Conservation (phyloP, 495 filamentous ascomycete genomes). For the Penicillium nucicola region DNA sequence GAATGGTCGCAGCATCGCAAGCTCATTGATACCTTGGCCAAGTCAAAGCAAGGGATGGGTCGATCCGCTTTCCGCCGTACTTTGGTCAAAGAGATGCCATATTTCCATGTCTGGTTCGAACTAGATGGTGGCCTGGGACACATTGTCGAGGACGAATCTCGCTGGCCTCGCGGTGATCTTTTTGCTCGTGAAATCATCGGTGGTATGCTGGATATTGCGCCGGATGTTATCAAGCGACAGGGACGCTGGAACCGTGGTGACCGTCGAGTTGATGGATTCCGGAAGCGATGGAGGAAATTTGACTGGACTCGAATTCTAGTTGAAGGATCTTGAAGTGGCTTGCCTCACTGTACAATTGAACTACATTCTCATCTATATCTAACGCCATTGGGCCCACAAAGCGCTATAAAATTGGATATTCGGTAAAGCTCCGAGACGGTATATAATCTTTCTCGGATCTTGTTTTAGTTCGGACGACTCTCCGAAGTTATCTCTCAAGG, state of each 20-base stretch:
- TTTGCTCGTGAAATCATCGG: constrained; percentile 92
- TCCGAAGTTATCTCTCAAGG: no score
- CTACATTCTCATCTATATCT: no score
- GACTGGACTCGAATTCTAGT: constrained; percentile 90
- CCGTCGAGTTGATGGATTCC: constrained; percentile 72
- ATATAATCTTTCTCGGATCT: no score
- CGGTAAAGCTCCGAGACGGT: no score
- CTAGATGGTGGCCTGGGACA: constrained; percentile 91
- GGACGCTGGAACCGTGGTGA: constrained; percentile 81
- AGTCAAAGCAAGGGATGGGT: constrained; percentile 67
- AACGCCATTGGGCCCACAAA: no score
- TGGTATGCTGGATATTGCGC: constrained; percentile 84
- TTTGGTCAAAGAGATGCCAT: constrained; percentile 95
- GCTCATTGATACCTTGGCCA: constrained; percentile 81
- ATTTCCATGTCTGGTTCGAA: constrained; percentile 96
- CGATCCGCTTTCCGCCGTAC: constrained; percentile 77
- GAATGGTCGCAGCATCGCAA: constrained; percentile 97
- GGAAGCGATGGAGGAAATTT: constrained; percentile 83
- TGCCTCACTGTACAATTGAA: no score
- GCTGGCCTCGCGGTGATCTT: constrained; percentile 90
- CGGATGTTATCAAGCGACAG: constrained; percentile 84
- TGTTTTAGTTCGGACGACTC: no score
- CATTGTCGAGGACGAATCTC: constrained; percentile 79
- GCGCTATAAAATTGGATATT: no score
- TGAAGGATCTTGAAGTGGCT: constrained; percentile 30